Evolutionary conservation across 2,329 filamentous ascomycete species (phyloP).

Genomic region (Aspergillus novoparasiticus): DNA sequence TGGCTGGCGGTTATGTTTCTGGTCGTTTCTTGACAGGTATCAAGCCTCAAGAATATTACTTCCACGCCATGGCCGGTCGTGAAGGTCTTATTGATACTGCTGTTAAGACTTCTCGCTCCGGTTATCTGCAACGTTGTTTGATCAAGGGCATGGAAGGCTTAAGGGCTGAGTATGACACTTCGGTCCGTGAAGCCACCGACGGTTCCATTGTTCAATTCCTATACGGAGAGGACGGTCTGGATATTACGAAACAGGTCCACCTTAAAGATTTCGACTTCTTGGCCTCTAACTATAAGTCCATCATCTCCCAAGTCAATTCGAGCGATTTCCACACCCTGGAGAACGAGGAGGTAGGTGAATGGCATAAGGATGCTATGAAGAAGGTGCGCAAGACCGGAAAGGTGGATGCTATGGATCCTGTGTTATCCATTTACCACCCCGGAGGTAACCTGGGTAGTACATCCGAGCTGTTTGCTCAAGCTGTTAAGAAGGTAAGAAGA

Average conservation of each 20-base stretch:
- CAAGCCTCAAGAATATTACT: conserved; percentile 96
- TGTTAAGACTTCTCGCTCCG: conserved; percentile 96
- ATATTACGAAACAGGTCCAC: conserved; percentile 92
- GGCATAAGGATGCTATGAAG: conserved; percentile 72
- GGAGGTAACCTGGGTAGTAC: conserved; percentile 80
- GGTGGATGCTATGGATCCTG: conserved; percentile 71
- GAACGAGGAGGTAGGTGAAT: conserved; percentile 66
- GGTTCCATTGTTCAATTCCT: conserved; percentile 92
- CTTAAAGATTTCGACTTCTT: conserved; percentile 88
- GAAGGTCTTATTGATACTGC: conserved; percentile 98
- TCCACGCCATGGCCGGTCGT: conserved; percentile 98
- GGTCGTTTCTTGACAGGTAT: conserved; percentile 98
- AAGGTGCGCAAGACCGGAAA: conserved; percentile 74
- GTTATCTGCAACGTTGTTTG: conserved; percentile 92
- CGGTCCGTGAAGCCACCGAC: conserved; percentile 84
- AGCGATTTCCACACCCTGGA: conserved; percentile 58
- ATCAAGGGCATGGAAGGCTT: conserved; percentile 99
- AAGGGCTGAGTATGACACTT: conserved; percentile 88
- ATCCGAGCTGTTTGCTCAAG: conserved; percentile 80
- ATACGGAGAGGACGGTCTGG: conserved; percentile 94
- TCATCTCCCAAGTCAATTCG: conserved; percentile 74
- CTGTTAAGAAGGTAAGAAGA: conserved; percentile 60
- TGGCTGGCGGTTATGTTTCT: conserved; percentile 90
- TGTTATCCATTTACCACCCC: conserved; percentile 72
- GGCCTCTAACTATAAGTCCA: conserved; percentile 79